phyloP scores from a whole-genome alignment of 2,329 filamentous ascomycete species.

The Didymella sp. region DNA sequence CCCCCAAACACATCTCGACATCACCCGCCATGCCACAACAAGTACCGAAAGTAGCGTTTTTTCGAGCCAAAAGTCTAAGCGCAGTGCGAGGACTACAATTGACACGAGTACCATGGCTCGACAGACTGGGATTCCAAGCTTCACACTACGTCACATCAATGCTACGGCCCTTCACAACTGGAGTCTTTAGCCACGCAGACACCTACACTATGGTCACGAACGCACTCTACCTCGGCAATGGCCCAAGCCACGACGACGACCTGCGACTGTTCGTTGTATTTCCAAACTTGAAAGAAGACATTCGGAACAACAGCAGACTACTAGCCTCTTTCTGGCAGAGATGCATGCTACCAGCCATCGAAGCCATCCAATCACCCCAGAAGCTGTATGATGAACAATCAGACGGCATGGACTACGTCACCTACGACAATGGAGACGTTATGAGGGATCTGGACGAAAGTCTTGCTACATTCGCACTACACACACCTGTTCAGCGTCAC shows the following conservation, averaged over 20 bases:
- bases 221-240: conserved; percentile 14
- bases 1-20: background rate
- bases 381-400: background rate
- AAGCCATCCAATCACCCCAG: conserved; percentile 2
- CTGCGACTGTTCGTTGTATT: conserved; percentile 11
- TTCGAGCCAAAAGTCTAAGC: conserved; percentile 11
- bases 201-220: conserved; percentile 13
- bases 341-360: conserved; percentile 14
- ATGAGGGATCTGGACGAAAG: conserved; percentile 11
- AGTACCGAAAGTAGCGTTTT: conserved; percentile 9
- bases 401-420: conserved; percentile 12
- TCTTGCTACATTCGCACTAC: conserved; percentile 8
- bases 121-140: conserved; percentile 15
- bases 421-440: conserved; percentile 1
- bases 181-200: conserved; percentile 6
- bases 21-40: background rate
- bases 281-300: conserved; percentile 7
- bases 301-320: conserved; percentile 10
- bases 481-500: conserved; percentile 8
- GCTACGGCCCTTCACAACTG: conserved; percentile 7
- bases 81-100: conserved; percentile 10
- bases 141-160: conserved; percentile 13
- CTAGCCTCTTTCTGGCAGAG: conserved; percentile 14
- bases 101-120: conserved; percentile 15
- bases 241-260: conserved; percentile 10